phyloP scores from a whole-genome alignment of 495 filamentous ascomycete genomes.

The Penicillium fimorum region DNA sequence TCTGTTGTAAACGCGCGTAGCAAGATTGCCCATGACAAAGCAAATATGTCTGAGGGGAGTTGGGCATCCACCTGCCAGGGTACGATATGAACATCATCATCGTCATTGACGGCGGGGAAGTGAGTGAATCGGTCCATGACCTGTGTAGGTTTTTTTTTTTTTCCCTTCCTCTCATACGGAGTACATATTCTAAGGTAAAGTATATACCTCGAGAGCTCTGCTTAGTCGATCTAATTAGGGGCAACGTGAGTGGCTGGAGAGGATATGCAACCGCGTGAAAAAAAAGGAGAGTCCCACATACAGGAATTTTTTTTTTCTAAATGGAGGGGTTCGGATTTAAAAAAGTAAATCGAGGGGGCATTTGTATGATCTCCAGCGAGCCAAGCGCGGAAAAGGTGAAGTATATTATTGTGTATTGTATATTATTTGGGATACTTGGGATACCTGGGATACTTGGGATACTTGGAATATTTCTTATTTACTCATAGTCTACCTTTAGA shows the following conservation, averaged over 20 bases:
- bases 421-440: too few species aligned
- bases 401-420: too few species aligned
- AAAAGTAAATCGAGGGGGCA: background rate
- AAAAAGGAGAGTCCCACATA: slow-evolving; percentile 6
- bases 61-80: slow-evolving; percentile 23
- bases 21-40: slow-evolving; percentile 41
- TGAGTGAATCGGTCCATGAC: slow-evolving; percentile 27
- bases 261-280: slow-evolving; percentile 22
- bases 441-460: too few species aligned
- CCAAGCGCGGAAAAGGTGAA: slow-evolving; percentile 2
- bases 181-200: background rate
- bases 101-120: slow-evolving; percentile 20
- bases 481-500: too few species aligned
- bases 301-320: background rate
- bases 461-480: too few species aligned
- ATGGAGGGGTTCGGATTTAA: slow-evolving; percentile 1
- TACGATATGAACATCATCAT: slow-evolving; percentile 17
- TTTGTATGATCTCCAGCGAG: slow-evolving; percentile 6
- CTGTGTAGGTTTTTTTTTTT: background rate
- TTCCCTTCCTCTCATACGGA: background rate
- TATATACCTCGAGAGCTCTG: slow-evolving; percentile 12
- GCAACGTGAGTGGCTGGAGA: slow-evolving; percentile 25
- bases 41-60: slow-evolving; percentile 27
- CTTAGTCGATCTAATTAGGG: slow-evolving; percentile 23
- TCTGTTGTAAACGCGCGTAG: slow-evolving; percentile 39